Evolutionary conservation across 768 basidiomycete genomes (phyloP).

Genomic region (Fomitopsis serialis): DNA sequence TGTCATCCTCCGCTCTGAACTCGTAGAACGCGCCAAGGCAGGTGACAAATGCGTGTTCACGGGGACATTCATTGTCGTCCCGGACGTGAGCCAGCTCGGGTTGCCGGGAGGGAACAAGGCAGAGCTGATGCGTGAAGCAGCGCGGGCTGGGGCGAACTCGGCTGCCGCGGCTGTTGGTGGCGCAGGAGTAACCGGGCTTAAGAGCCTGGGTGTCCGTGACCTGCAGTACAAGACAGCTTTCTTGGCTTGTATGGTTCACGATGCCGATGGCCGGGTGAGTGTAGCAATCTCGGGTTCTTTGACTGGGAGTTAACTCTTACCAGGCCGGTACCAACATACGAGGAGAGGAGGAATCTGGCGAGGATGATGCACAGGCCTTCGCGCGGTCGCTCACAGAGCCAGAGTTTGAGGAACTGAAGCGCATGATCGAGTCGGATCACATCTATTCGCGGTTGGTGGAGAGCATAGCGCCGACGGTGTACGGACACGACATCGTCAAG

Average conservation of each 20-base stretch:
- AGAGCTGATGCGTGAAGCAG: conserved; percentile 84
- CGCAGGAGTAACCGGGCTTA: conserved; percentile 88
- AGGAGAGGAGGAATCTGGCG: conserved; percentile 79
- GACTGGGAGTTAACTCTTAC: not conserved
- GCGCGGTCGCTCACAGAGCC: conserved; percentile 86
- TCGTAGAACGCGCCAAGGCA: conserved; percentile 98
- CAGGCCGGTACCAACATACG: conserved; percentile 85
- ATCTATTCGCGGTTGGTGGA: conserved; percentile 93
- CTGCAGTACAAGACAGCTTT: conserved; percentile 98
- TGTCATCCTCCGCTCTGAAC: conserved; percentile 90
- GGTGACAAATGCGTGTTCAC: conserved; percentile 99
- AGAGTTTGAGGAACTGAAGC: conserved; percentile 90
- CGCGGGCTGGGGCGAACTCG: conserved; percentile 52
- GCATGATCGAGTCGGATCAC: conserved; percentile 91
- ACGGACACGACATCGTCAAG: conserved; percentile 98
- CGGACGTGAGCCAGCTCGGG: conserved; percentile 94
- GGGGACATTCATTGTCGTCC: conserved; percentile 96
- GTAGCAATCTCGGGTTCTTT: too few species aligned
- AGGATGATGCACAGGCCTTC: conserved; percentile 78
- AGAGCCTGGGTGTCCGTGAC: conserved; percentile 91
- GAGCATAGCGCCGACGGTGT: conserved; percentile 96
- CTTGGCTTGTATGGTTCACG: conserved; percentile 95
- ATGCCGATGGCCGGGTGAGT: conserved; percentile 82
- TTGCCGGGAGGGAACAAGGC: conserved; percentile 91
- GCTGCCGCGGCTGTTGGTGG: conserved; percentile 62